Percentiles rank a stretch among this genome's conserved stretches.
phyloP scores from a whole-genome alignment of 495 filamentous ascomycete genomes.

The Cercophora scortea region DNA sequence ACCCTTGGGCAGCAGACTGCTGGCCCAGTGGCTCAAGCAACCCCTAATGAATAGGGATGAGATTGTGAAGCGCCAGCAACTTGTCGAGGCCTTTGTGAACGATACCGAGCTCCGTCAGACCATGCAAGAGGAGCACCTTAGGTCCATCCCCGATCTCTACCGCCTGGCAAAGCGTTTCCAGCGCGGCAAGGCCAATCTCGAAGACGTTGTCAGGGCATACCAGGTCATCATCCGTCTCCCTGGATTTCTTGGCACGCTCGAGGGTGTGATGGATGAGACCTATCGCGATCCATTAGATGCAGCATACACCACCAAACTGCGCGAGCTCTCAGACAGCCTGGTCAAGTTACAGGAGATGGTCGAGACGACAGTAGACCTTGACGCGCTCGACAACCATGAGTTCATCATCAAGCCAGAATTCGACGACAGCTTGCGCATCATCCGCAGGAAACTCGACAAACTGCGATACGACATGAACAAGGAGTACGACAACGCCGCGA shows the following conservation, averaged over 20 bases:
- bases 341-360: slow-evolving; percentile 94
- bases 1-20: slow-evolving; percentile 77
- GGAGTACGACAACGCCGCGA: slow-evolving; percentile 69
- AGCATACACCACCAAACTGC: slow-evolving; percentile 79
- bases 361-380: slow-evolving; percentile 94
- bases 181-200: slow-evolving; percentile 77
- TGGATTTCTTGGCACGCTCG: slow-evolving; percentile 79
- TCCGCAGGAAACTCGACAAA: slow-evolving; percentile 85
- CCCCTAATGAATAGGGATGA: slow-evolving; percentile 86
- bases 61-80: slow-evolving; percentile 84
- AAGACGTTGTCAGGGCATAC: slow-evolving; percentile 93
- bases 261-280: slow-evolving; percentile 90
- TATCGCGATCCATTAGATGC: slow-evolving; percentile 83
- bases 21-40: slow-evolving; percentile 97
- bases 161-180: slow-evolving; percentile 92
- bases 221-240: slow-evolving; percentile 90
- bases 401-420: slow-evolving; percentile 99
- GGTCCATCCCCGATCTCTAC: slow-evolving; percentile 91
- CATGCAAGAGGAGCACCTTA: slow-evolving; percentile 95
- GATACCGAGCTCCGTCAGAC: slow-evolving; percentile 93
- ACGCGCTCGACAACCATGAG: slow-evolving; percentile 93
- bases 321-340: slow-evolving; percentile 66
- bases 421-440: slow-evolving; percentile 78
- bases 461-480: slow-evolving; percentile 72
- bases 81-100: slow-evolving; percentile 90